Evolutionary conservation across 2,329 filamentous ascomycete genomes (phyloP), one percentile per base, ranked within the genome.

Genomic region (Didymella lethalis): DNA sequence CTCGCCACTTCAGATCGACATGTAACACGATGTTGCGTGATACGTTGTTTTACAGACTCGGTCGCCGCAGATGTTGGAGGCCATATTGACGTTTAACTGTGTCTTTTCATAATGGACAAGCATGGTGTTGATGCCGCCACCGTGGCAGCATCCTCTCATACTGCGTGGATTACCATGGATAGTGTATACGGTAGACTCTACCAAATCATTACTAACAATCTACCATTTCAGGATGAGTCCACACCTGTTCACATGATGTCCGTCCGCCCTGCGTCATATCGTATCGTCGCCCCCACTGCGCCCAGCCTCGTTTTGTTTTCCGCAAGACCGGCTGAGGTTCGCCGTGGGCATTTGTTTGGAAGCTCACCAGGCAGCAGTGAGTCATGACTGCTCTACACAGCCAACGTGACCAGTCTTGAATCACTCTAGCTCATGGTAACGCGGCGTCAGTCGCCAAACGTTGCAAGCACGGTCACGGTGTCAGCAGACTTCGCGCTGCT

Each of bases 401-500:
- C 14, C 53, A 51, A 48, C 26, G 54, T 61, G 53, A 49, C 46
- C 48, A 46, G 14, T 28, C 40, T 50, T 54, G 50, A 51, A 59
- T 57, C 48, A 57, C 45, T 47, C 54, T 54, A 61, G 49, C 46
- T 51, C 40, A 46, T 36, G 26, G 16, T 32, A 32, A 54, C 47
- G 50, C 46, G 50, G 46, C 32, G 46, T 50, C 32, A 34, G 32
- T 47, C 41, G 43, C 25, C 28, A 54, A 28, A 50, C 34, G 28
- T 61, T 63, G 59, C 54, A 52, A 47, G 43, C 47, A 52, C 26
- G 41, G 48, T 69, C 72, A 68, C 72, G 70, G 48, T 69, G 61
- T 71, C 70, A 72, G 67, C 68, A 69, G 70, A 69, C 64, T 66
- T 59, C 56, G 59, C 53, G 54, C 48, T 52, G 31, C 48, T 50